Evolutionary conservation across 2,329 filamentous ascomycete species (phyloP).

Genomic region (Alternaria gansuensis): DNA sequence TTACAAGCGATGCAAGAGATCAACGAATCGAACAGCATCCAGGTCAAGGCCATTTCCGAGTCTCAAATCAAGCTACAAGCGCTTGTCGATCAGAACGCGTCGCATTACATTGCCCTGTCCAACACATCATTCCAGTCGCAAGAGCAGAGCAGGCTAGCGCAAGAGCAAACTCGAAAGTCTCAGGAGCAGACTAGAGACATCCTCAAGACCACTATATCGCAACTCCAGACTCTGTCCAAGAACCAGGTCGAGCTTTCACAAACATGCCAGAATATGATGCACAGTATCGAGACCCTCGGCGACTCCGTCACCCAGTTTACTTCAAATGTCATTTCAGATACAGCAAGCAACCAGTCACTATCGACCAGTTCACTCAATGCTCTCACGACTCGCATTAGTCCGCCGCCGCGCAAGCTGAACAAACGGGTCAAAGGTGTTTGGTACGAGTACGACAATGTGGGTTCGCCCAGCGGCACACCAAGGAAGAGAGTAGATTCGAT

Average conservation of each 20-base stretch:
- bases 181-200: conserved; percentile 43
- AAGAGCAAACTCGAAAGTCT: conserved; percentile 12
- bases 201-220: conserved; percentile 39
- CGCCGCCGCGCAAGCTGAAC: conserved; percentile 47
- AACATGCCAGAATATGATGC: conserved; percentile 46
- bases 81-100: conserved; percentile 46
- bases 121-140: conserved; percentile 45
- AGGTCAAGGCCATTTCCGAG: conserved; percentile 48
- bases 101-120: conserved; percentile 49
- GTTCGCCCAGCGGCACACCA: conserved; percentile 21
- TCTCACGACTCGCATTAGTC: conserved; percentile 38
- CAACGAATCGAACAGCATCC: conserved; percentile 47
- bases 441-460: conserved; percentile 48
- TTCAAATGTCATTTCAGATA: conserved; percentile 27
- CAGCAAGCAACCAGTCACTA: conserved; percentile 23
- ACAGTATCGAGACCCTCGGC: conserved; percentile 36
- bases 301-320: conserved; percentile 29
- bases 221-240: conserved; percentile 41
- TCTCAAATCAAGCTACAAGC: conserved; percentile 43
- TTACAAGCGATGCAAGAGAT: conserved; percentile 51
- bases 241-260: conserved; percentile 41
- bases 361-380: conserved; percentile 24
- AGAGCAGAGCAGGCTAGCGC: conserved; percentile 36
- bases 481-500: conserved; percentile 29
- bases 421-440: conserved; percentile 48